Conservation (phyloP, 148 eudicot genomes). For the Hydrangea macrophylla region DNA sequence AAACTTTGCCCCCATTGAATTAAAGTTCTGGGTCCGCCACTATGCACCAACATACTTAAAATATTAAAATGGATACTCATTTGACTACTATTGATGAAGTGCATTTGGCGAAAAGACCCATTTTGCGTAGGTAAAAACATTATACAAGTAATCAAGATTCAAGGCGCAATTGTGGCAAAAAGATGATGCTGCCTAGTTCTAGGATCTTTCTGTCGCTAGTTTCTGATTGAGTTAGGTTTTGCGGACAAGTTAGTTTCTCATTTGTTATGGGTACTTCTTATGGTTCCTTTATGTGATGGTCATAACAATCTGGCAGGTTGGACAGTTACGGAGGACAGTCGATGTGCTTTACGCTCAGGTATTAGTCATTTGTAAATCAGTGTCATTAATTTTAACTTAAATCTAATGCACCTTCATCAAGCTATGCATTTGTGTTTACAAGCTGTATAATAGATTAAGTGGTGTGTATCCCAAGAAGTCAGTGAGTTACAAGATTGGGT, state of each 20-base stretch:
- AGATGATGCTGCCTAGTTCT: background rate
- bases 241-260: no score
- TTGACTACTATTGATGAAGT: no score
- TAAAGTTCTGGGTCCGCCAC: no score
- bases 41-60: no score
- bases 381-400: background rate
- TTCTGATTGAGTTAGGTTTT: no score
- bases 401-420: background rate
- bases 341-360: slow-evolving; percentile 73
- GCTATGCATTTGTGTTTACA: background rate
- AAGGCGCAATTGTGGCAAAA: no score
- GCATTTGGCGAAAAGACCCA: no score
- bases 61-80: no score
- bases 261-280: background rate
- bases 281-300: slow-evolving; percentile 8
- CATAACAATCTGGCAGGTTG: slow-evolving; percentile 50
- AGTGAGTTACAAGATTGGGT: background rate
- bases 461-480: background rate
- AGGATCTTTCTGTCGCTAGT: no score
- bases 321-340: slow-evolving; percentile 60
- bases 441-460: background rate
- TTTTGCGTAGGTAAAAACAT: no score
- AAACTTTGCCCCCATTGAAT: no score
- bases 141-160: no score
- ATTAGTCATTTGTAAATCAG: slow-evolving; percentile 1